Conservation (phyloP, 2,329 filamentous ascomycete species). For the Fusarium falciforme region DNA sequence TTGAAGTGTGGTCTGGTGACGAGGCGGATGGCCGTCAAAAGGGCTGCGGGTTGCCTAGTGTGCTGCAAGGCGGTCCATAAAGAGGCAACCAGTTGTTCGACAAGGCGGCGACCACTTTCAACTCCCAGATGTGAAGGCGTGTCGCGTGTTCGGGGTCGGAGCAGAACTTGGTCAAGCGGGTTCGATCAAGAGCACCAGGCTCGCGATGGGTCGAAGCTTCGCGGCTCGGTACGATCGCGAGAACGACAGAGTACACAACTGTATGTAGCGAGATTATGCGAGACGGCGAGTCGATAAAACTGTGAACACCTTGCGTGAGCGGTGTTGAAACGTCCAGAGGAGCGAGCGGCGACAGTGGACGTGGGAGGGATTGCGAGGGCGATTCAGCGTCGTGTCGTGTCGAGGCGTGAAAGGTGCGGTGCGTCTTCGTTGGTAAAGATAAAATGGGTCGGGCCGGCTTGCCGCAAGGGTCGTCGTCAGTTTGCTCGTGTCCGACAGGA, state of each 20-base stretch:
- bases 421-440: neutral
- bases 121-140: slow-evolving; percentile 14
- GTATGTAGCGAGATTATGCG: slow-evolving; percentile 19
- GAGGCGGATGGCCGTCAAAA: slow-evolving; percentile 35
- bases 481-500: slow-evolving; percentile 13
- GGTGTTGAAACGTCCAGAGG: slow-evolving; percentile 21
- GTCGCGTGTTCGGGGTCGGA: slow-evolving; percentile 26
- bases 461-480: slow-evolving; percentile 6
- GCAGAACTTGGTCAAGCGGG: neutral
- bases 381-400: slow-evolving; percentile 37
- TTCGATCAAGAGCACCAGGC: slow-evolving; percentile 16
- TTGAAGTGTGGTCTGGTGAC: slow-evolving; percentile 11
- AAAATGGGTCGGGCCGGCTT: slow-evolving; percentile 8
- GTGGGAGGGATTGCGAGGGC: slow-evolving; percentile 10
- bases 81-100: slow-evolving; percentile 40
- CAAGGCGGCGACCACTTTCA: slow-evolving; percentile 27
- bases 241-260: slow-evolving; percentile 9
- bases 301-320: slow-evolving; percentile 23
- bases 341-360: neutral
- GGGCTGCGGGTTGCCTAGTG: slow-evolving; percentile 47
- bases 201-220: slow-evolving; percentile 17
- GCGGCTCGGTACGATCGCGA: slow-evolving; percentile 17
- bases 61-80: slow-evolving; percentile 48
- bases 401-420: slow-evolving; percentile 4
- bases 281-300: slow-evolving; percentile 26